These are phyloP conservation scores for Fremontodendron californicum DNA, from an alignment of 345 rosid genomes.

Conservation along the genomic window DNA sequence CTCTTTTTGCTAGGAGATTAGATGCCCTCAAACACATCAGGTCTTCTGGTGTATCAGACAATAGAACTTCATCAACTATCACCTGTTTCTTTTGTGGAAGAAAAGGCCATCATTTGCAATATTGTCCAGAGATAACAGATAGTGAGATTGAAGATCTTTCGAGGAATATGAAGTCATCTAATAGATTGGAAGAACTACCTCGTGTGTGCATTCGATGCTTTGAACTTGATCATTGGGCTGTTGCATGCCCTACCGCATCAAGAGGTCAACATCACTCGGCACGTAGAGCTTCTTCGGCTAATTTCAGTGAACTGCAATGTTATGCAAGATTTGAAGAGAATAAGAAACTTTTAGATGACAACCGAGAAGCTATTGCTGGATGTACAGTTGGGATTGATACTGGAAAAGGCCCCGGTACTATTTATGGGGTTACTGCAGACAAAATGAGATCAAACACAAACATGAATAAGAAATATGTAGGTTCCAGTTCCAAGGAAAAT, in stretches of 20 bases:
- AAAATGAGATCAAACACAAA: slow-evolving; percentile 9
- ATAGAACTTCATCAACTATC: slow-evolving; percentile 24
- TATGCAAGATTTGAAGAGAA: slow-evolving; percentile 25
- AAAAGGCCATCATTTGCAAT: slow-evolving; percentile 53
- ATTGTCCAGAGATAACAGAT: slow-evolving; percentile 62
- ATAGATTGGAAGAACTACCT: slow-evolving; percentile 36
- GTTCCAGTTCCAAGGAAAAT: slow-evolving; percentile 40
- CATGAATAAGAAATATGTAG: slow-evolving; percentile 18
- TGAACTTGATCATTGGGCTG: slow-evolving; percentile 77
- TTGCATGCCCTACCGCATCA: slow-evolving; percentile 48
- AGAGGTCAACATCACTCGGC: slow-evolving; percentile 14
- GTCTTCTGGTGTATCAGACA: slow-evolving; percentile 31
- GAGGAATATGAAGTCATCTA: slow-evolving; percentile 33
- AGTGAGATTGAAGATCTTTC: slow-evolving; percentile 56
- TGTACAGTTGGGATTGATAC: slow-evolving; percentile 15
- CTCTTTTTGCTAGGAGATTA: slow-evolving; percentile 64
- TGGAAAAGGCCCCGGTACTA: slow-evolving; percentile 9
- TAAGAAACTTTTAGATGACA: slow-evolving; percentile 2
- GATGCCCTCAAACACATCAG: slow-evolving; percentile 60
- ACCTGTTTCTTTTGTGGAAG: slow-evolving; percentile 74
- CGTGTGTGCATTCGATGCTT: slow-evolving; percentile 63
- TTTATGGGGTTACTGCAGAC: slow-evolving; percentile 22
- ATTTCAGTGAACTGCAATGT: slow-evolving; percentile 18
- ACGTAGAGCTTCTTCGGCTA: slow-evolving; percentile 14
- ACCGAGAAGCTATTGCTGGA: slow-evolving; percentile 13